phyloP scores from a whole-genome alignment of 1,284 basidiomycete species.

The Coriolopsis trogii region DNA sequence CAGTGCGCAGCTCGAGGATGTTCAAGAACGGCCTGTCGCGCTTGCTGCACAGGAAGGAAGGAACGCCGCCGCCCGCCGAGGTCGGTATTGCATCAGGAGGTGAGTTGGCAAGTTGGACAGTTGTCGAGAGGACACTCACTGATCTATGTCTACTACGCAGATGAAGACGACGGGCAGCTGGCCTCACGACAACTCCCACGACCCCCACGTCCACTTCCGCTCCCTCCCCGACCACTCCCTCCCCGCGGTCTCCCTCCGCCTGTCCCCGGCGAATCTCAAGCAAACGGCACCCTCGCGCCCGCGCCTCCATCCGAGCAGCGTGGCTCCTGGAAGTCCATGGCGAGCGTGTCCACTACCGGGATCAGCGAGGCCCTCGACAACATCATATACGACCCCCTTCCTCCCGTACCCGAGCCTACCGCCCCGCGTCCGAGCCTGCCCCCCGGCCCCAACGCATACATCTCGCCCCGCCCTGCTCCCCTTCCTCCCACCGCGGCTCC shows the following conservation, averaged over 20 bases:
- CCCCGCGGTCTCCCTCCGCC: constrained; percentile 20
- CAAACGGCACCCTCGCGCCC: constrained; percentile 9
- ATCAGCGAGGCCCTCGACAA: constrained; percentile 31
- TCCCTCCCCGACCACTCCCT: constrained; percentile 17
- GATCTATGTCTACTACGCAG: background rate
- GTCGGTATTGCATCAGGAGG: constrained; percentile 22
- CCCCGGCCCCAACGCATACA: constrained; percentile 26
- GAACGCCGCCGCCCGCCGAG: constrained; percentile 20
- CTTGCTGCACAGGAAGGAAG: constrained; percentile 32
- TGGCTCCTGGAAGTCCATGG: constrained; percentile 32
- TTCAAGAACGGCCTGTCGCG: constrained; percentile 34
- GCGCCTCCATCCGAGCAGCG: constrained; percentile 15
- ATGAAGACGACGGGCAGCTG: constrained; percentile 17
- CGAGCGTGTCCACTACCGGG: constrained; percentile 30
- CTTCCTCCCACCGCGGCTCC: constrained; percentile 8
- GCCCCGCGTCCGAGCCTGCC: constrained; percentile 32
- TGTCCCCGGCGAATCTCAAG: constrained; percentile 3
- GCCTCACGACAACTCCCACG: constrained; percentile 14
- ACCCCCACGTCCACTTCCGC: constrained; percentile 19
- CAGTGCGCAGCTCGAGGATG: constrained; percentile 31
- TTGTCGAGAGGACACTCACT: background rate
- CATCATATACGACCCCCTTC: constrained; percentile 38
- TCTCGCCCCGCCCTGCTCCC: constrained; percentile 20
- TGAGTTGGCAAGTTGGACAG: constrained; percentile 1
- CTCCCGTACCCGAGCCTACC: constrained; percentile 34